Conservation (phyloP, 208 protist species). For the Trypanosoma avium region DNA sequence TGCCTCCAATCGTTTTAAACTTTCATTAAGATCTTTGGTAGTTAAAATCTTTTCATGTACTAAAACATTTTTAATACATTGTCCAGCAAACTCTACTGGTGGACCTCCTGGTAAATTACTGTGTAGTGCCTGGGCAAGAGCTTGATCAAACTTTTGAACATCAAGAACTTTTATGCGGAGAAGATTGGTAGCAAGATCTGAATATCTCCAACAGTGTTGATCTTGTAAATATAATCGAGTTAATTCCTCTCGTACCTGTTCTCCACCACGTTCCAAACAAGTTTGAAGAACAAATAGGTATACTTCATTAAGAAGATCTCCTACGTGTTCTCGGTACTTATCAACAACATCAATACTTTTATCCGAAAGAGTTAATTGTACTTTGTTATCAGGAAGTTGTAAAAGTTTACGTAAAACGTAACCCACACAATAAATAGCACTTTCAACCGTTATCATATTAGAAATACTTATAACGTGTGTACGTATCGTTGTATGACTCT, state of each 20-base stretch:
- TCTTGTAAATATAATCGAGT: constrained; percentile 74
- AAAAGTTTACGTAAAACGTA: constrained; percentile 69
- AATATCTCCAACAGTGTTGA: constrained; percentile 52
- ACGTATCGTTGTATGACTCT: constrained; percentile 51
- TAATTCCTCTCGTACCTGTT: constrained; percentile 71
- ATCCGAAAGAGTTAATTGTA: constrained; percentile 15
- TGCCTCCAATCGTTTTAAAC: constrained; percentile 69
- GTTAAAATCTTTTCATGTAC: constrained; percentile 75
- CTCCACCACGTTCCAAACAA: constrained; percentile 64
- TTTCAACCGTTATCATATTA: constrained; percentile 74
- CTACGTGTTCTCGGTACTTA: no score
- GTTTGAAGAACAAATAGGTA: constrained; percentile 79
- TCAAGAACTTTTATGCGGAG: constrained; percentile 91
- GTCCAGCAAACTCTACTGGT: constrained; percentile 73
- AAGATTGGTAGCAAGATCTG: constrained; percentile 70
- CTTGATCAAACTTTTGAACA: constrained; percentile 79
- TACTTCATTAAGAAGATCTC: constrained; percentile 73
- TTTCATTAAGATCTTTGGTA: constrained; percentile 61
- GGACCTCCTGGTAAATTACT: constrained; percentile 10
- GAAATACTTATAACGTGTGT: constrained; percentile 55
- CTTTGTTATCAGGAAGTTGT: constrained; percentile 44
- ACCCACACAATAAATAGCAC: constrained; percentile 70
- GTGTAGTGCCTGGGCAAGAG: constrained; percentile 73
- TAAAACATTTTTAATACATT: constrained; percentile 72
- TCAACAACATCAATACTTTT: no score